Evolutionary conservation across 768 basidiomycete species (phyloP).

Genomic region (Rhodotorula paludigena): DNA sequence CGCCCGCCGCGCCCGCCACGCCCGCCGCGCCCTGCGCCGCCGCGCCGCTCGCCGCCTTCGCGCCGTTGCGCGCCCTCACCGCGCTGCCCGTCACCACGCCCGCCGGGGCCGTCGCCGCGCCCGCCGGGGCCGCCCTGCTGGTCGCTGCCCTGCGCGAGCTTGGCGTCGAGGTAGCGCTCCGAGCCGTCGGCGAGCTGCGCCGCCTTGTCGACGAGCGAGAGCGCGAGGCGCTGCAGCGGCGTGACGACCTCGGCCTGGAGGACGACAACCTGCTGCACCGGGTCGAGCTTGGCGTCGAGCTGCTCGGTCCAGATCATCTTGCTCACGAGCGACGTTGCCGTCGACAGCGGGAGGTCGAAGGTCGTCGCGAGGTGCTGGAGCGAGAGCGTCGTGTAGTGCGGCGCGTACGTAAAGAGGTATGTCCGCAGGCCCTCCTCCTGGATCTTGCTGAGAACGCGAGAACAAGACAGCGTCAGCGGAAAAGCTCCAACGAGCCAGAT

Average conservation of each 20-base stretch:
- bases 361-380: constrained; percentile 78
- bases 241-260: constrained; percentile 76
- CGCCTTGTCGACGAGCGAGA: constrained; percentile 81
- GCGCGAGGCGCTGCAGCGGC: constrained; percentile 82
- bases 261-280: constrained; percentile 79
- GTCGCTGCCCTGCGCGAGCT: constrained; percentile 31
- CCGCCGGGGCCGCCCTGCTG: constrained; percentile 24
- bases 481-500: neutral
- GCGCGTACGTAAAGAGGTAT: constrained; percentile 95
- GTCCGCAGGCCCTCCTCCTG: constrained; percentile 96
- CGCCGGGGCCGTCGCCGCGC: constrained; percentile 1
- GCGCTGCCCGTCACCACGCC: constrained; percentile 1
- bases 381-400: constrained; percentile 86
- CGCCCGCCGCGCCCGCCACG: constrained; percentile 21
- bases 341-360: constrained; percentile 72
- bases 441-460: constrained; percentile 64
- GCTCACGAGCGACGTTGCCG: constrained; percentile 84
- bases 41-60: constrained; percentile 8
- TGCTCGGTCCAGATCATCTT: constrained; percentile 99
- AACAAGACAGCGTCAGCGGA: neutral
- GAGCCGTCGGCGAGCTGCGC: constrained; percentile 81
- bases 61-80: neutral
- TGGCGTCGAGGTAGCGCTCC: constrained; percentile 54
- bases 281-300: constrained; percentile 80
- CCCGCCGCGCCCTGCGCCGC: constrained; percentile 17